These are phyloP conservation scores for Talaromyces piceae DNA, from an alignment of 2,329 filamentous ascomycete genomes.

Conservation along the genomic window DNA sequence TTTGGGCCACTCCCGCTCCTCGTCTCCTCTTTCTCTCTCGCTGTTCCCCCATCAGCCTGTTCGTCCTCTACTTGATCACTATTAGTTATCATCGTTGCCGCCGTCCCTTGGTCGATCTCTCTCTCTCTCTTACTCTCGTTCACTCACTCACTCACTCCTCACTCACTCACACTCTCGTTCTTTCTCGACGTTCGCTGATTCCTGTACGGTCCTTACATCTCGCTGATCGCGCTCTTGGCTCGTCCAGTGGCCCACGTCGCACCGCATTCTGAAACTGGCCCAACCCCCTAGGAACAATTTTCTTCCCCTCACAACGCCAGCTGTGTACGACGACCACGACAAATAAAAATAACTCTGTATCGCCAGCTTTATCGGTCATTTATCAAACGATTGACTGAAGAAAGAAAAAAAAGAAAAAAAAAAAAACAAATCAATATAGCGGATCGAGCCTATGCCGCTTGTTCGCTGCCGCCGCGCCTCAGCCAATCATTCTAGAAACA, in stretches of 20 bases:
- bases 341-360: background rate
- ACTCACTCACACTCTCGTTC: background rate
- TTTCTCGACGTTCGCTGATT: no score
- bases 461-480: background rate
- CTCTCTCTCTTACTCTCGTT: background rate
- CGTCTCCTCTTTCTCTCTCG: background rate
- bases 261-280: constrained; percentile 11
- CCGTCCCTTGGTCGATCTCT: background rate
- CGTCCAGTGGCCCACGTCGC: constrained; percentile 1
- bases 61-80: background rate
- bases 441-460: background rate
- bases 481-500: background rate
- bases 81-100: background rate
- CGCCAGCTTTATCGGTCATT: background rate
- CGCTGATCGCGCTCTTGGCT: background rate
- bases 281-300: constrained; percentile 1
- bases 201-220: no score
- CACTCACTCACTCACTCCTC: background rate
- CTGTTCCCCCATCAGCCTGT: background rate
- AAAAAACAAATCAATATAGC: background rate
- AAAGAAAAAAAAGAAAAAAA: background rate
- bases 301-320: background rate
- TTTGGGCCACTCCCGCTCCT: no score
- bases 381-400: background rate
- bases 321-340: background rate